Evolutionary conservation across 805 yeast species (phyloP).

Genomic region (Wickerhamomyces queroliae): DNA sequence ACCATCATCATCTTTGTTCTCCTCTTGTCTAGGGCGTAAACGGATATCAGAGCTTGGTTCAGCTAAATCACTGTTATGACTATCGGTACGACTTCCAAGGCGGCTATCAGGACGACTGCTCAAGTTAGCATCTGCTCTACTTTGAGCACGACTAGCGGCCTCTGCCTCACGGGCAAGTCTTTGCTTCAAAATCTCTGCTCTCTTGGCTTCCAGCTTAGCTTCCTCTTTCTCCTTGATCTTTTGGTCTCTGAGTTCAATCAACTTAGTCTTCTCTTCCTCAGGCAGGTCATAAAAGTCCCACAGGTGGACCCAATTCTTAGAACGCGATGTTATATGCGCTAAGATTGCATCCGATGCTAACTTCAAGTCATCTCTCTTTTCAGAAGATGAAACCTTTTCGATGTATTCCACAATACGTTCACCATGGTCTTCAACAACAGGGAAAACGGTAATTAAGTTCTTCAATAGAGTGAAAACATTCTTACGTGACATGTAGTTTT

Average conservation of each 20-base stretch:
- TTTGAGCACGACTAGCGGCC: constrained; percentile 1
- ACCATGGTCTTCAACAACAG: constrained; percentile 64
- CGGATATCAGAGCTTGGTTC: neutral
- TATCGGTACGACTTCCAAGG: neutral
- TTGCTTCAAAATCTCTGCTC: constrained; percentile 6
- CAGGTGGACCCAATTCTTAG: constrained; percentile 41
- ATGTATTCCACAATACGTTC: constrained; percentile 42
- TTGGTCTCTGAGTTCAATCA: constrained; percentile 12
- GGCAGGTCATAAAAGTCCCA: constrained; percentile 53
- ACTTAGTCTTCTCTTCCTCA: constrained; percentile 33
- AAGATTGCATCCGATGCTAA: constrained; percentile 68
- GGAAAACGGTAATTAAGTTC: constrained; percentile 56
- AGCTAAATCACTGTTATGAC: neutral
- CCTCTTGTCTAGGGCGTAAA: neutral
- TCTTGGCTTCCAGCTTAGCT: constrained; percentile 10
- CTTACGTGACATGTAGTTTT: constrained; percentile 71
- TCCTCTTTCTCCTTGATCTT: constrained; percentile 9
- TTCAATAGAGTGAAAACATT: constrained; percentile 77
- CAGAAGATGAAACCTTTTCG: constrained; percentile 41
- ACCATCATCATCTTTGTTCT: constrained; percentile 8
- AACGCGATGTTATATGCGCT: constrained; percentile 56
- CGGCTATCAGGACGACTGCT: neutral
- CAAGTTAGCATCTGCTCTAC: constrained; percentile 7
- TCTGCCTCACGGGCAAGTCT: constrained; percentile 5
- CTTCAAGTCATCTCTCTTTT: constrained; percentile 73